phyloP scores from a whole-genome alignment of 2,329 filamentous ascomycete genomes.

The Colletotrichum sp. region DNA sequence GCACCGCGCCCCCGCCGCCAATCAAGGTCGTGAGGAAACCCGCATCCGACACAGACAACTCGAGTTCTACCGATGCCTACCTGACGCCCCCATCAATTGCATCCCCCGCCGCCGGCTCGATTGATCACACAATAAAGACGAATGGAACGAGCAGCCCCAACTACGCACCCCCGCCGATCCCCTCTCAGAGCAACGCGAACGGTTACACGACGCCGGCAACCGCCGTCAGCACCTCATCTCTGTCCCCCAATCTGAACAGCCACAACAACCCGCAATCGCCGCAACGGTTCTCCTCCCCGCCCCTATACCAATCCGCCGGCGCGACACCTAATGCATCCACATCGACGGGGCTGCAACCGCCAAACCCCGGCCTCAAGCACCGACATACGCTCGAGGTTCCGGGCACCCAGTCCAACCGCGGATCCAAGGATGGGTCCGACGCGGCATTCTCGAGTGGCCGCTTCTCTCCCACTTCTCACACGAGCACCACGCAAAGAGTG shows the following conservation, averaged over 20 bases:
- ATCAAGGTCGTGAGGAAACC: constrained; percentile 13
- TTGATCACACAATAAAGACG: constrained; percentile 7
- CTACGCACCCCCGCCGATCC: constrained; percentile 30
- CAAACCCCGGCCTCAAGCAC: constrained; percentile 71
- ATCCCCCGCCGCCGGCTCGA: constrained; percentile 29
- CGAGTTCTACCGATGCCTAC: constrained; percentile 34
- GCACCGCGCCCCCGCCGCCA: constrained; percentile 24
- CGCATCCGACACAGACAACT: constrained; percentile 25
- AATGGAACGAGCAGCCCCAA: constrained; percentile 27
- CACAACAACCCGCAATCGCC: constrained; percentile 35
- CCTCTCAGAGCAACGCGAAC: constrained; percentile 22
- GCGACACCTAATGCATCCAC: constrained; percentile 41
- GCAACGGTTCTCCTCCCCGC: constrained; percentile 70
- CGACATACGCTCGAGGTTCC: constrained; percentile 91
- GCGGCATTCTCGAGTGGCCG: constrained; percentile 74
- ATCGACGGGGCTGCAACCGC: constrained; percentile 57
- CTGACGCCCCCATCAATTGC: constrained; percentile 36
- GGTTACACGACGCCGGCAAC: constrained; percentile 13
- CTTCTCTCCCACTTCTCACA: constrained; percentile 81
- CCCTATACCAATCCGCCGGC: constrained; percentile 53
- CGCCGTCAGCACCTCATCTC: constrained; percentile 1
- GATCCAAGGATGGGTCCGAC: constrained; percentile 76
- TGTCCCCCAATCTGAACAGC: constrained; percentile 23
- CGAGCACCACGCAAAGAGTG: constrained; percentile 53
- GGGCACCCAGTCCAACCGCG: constrained; percentile 66